Evolutionary conservation across 768 basidiomycete species (phyloP).

Genomic region (Podaxis pistillaris): DNA sequence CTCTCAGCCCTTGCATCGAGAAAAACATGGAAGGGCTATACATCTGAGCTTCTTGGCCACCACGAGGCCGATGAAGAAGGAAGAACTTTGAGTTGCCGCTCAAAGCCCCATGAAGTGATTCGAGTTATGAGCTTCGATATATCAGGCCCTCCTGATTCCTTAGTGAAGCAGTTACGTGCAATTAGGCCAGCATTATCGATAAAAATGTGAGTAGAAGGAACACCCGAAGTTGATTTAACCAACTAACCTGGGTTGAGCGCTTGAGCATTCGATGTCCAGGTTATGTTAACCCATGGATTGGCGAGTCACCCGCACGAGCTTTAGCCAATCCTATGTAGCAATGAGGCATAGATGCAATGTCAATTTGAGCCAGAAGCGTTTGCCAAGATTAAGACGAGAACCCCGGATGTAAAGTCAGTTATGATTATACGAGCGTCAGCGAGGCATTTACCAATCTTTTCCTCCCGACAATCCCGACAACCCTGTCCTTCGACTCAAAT

Average conservation of each 20-base stretch:
- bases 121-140: not conserved
- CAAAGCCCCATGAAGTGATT: not conserved
- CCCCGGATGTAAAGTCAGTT: not conserved
- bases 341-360: not conserved
- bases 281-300: not conserved
- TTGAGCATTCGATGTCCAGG: not conserved
- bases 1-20: not conserved
- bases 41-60: not conserved
- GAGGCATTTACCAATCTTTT: not conserved
- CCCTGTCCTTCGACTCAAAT: not conserved
- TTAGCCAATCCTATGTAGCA: not conserved
- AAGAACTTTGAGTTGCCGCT: not conserved
- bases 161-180: not conserved
- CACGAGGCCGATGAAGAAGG: conserved; percentile 5
- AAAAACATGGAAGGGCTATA: not conserved
- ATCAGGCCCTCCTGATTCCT: not conserved
- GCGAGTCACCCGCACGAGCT: not conserved
- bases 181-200: not conserved
- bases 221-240: not conserved
- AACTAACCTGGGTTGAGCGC: not conserved
- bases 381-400: not conserved
- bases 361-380: not conserved
- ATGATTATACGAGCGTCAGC: not conserved
- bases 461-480: not conserved
- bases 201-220: not conserved